A percentile compares a stretch with the other conserved stretches of the same genome.
These are phyloP conservation scores for Inga laurina DNA, from an alignment of 306 rosid species.

Conservation along the genomic window DNA sequence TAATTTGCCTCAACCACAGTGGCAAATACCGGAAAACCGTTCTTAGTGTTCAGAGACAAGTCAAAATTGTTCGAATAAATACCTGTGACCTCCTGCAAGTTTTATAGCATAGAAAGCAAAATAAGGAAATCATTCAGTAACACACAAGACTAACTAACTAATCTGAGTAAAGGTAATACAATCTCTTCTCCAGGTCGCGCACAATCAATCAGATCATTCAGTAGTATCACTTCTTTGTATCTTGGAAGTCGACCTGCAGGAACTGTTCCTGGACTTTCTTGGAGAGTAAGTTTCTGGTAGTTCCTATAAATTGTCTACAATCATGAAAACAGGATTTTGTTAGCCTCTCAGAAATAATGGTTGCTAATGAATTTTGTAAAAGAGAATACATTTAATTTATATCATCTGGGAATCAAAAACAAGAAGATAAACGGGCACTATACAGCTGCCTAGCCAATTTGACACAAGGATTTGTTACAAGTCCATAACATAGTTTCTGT, in stretches of 20 bases:
- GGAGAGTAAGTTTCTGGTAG: conserved; percentile 94
- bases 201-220: conserved; percentile 97
- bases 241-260: conserved; percentile 99
- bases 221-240: conserved; percentile 92
- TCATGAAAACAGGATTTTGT: conserved; percentile 20
- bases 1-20: conserved; percentile 97
- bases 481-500: not conserved
- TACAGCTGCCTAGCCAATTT: not conserved
- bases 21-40: conserved; percentile 98
- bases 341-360: not conserved
- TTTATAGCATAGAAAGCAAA: conserved; percentile 20
- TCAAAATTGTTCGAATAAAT: conserved; percentile 92
- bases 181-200: conserved; percentile 99
- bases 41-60: conserved; percentile 92
- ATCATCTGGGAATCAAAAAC: conserved; percentile 3
- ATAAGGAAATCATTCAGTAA: conserved; percentile 32
- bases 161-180: conserved; percentile 47
- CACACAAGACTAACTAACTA: conserved; percentile 13
- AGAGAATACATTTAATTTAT: not conserved
- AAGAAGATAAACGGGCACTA: not conserved
- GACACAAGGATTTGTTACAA: conserved; percentile 2
- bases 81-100: conserved; percentile 94
- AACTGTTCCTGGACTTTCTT: conserved; percentile 99
- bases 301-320: conserved; percentile 92
- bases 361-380: not conserved